phyloP scores from a whole-genome alignment of 73 alveolate species.

The Symbiodinium natans region DNA sequence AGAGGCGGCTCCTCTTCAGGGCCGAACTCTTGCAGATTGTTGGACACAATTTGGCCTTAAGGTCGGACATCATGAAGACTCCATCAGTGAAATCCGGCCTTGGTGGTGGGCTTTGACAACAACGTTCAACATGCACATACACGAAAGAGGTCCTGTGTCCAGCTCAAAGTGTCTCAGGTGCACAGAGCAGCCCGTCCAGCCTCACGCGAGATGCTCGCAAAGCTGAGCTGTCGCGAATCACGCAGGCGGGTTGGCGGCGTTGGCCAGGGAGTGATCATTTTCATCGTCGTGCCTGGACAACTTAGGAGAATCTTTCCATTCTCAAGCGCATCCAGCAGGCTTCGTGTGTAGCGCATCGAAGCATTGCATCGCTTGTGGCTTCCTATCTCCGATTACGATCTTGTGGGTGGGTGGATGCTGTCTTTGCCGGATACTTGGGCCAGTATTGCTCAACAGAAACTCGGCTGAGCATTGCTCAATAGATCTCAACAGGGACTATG shows the following conservation, averaged over 20 bases:
- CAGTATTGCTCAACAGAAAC: too few species aligned
- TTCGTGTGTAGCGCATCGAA: too few species aligned
- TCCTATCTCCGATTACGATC: too few species aligned
- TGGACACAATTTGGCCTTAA: not conserved
- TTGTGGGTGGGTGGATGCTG: too few species aligned
- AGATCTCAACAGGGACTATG: not conserved
- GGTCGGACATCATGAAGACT: constrained; percentile 91
- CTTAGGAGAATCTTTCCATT: constrained; percentile 71
- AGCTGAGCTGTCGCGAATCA: constrained; percentile 93
- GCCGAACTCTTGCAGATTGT: too few species aligned
- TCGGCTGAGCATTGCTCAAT: not conserved
- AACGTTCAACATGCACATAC: not conserved
- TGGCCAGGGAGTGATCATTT: not conserved
- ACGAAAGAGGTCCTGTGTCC: not conserved
- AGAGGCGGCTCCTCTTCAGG: too few species aligned
- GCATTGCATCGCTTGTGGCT: too few species aligned
- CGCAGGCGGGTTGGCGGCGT: constrained; percentile 29
- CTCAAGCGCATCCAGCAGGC: constrained; percentile 90
- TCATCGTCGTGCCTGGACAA: not conserved
- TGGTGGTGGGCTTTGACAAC: constrained; percentile 14
- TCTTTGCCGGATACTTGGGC: too few species aligned
- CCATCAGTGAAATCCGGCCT: constrained; percentile 77
- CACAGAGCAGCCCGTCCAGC: constrained; percentile 77
- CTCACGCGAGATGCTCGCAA: constrained; percentile 81
- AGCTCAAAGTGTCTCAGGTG: not conserved